Conservation (phyloP, 2,329 filamentous ascomycete genomes). For the Acrocalymma vagum region DNA sequence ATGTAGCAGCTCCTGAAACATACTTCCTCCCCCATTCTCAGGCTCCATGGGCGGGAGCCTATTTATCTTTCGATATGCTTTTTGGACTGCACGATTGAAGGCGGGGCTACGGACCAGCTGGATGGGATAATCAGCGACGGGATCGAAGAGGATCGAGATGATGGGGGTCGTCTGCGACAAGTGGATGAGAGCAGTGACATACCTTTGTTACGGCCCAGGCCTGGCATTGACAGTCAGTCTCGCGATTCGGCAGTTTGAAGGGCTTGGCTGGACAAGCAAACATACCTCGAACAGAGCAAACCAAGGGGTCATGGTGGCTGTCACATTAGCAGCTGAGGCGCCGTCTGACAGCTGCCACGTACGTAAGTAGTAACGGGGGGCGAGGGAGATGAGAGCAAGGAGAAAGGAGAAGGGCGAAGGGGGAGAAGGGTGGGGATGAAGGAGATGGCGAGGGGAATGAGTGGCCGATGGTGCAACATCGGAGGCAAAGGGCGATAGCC, state of each 20-base stretch:
- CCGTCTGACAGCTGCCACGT: conserved; percentile 4
- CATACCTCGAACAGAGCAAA: conserved; percentile 43
- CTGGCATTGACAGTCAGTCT: conserved; percentile 35
- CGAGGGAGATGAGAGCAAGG: conserved; percentile 10
- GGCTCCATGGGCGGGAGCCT: conserved; percentile 52
- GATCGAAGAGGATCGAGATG: neutral
- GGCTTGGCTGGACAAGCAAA: conserved; percentile 8
- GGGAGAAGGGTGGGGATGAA: conserved; percentile 4
- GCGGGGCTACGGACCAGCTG: conserved; percentile 62
- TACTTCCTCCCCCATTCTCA: conserved; percentile 54
- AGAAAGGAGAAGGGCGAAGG: conserved; percentile 6
- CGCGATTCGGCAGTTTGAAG: conserved; percentile 4
- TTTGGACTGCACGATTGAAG: conserved; percentile 63
- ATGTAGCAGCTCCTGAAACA: conserved; percentile 46
- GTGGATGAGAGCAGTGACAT: conserved; percentile 15
- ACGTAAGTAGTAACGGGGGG: neutral
- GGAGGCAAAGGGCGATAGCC: conserved; percentile 12
- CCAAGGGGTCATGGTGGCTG: conserved; percentile 37
- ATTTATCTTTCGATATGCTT: conserved; percentile 58
- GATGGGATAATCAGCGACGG: conserved; percentile 6
- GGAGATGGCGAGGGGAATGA: conserved; percentile 8
- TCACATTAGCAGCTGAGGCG: neutral
- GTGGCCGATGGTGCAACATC: conserved; percentile 10
- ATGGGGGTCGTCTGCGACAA: conserved; percentile 10
- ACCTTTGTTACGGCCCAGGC: conserved; percentile 49